Percentiles rank a stretch among this genome's conserved stretches.
Evolutionary conservation across 1,284 basidiomycete genomes (phyloP).

Genomic region (Sparassis latifolia): DNA sequence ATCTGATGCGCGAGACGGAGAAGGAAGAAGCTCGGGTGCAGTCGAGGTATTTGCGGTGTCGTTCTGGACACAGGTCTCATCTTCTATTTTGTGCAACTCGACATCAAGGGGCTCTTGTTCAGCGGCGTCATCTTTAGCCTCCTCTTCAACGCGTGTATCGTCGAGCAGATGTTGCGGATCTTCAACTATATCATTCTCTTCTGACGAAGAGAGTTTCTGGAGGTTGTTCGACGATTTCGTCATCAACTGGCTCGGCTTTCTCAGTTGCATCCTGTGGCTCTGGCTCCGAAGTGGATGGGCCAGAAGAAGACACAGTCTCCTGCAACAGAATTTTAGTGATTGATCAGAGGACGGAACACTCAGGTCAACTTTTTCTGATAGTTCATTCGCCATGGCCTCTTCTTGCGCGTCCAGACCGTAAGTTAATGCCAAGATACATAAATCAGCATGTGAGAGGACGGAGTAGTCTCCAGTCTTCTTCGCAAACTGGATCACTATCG

Average conservation of each 20-base stretch:
- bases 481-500: slow-evolving; percentile 80
- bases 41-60: slow-evolving; percentile 3
- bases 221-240: slow-evolving; percentile 15
- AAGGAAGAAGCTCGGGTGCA: slow-evolving; percentile 2
- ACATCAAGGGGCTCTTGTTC: slow-evolving; percentile 38
- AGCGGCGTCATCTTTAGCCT: slow-evolving; percentile 9
- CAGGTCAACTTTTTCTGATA: neutral
- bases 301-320: too few species aligned
- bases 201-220: slow-evolving; percentile 4
- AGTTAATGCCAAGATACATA: slow-evolving; percentile 88
- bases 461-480: slow-evolving; percentile 97
- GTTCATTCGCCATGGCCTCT: slow-evolving; percentile 25
- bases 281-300: too few species aligned
- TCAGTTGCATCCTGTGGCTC: neutral
- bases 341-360: neutral
- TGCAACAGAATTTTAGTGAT: too few species aligned
- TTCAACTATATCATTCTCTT: slow-evolving; percentile 7
- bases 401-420: slow-evolving; percentile 65
- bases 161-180: slow-evolving; percentile 6
- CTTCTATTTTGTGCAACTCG: slow-evolving; percentile 35
- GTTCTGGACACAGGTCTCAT: slow-evolving; percentile 12
- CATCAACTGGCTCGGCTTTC: neutral
- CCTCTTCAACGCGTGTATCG: slow-evolving; percentile 9
- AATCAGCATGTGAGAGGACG: slow-evolving; percentile 88
- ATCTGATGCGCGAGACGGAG: slow-evolving; percentile 5